These are phyloP conservation scores for Ustilago trichophora DNA, from an alignment of 1,284 basidiomycete genomes.

Conservation along the genomic window DNA sequence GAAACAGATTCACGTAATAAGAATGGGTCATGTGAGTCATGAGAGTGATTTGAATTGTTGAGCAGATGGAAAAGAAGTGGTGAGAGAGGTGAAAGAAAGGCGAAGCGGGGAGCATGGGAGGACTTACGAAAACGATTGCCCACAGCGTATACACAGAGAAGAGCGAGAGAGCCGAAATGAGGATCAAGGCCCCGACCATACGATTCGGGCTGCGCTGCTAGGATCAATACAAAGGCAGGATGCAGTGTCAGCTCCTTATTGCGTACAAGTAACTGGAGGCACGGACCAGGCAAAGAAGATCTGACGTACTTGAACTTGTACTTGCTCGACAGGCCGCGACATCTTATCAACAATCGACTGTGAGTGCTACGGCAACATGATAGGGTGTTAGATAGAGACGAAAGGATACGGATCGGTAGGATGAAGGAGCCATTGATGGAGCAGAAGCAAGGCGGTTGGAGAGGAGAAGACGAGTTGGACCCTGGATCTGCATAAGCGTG, in stretches of 20 bases:
- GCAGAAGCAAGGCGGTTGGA: neutral
- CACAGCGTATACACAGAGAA: slow-evolving; percentile 29
- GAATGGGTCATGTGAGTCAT: no score
- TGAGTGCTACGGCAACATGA: no score
- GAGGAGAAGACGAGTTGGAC: neutral
- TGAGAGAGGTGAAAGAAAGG: neutral
- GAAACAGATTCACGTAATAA: no score
- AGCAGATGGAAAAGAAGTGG: neutral
- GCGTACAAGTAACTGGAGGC: no score
- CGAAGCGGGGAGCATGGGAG: no score
- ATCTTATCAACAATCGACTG: neutral
- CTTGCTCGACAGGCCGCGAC: neutral
- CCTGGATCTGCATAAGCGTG: neutral
- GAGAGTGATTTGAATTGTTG: no score
- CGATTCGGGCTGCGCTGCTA: slow-evolving; percentile 16
- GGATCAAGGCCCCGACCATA: slow-evolving; percentile 16
- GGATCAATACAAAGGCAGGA: no score
- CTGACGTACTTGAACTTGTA: slow-evolving; percentile 4
- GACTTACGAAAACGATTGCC: slow-evolving; percentile 35
- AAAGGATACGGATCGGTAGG: no score
- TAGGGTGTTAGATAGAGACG: no score
- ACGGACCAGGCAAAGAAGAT: no score
- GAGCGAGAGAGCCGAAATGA: slow-evolving; percentile 8
- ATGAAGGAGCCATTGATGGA: no score
- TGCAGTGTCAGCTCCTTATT: no score